A percentile compares a stretch with the other conserved stretches of the same genome.
Evolutionary conservation across 441 rosid genomes (phyloP).

Genomic region (Mallotus japonicus): DNA sequence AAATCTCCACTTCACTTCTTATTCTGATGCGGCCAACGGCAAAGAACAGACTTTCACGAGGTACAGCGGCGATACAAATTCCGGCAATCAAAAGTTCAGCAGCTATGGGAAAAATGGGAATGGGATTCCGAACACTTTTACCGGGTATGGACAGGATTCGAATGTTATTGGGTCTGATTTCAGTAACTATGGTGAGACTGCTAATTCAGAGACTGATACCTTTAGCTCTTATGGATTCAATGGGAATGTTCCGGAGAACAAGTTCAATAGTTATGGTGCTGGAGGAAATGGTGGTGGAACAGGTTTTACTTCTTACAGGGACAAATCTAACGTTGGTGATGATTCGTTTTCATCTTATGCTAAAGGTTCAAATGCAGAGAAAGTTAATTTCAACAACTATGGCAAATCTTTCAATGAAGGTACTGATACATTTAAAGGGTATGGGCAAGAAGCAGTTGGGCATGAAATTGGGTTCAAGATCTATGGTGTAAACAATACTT

Average conservation of each 20-base stretch:
- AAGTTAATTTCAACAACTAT: constrained; percentile 63
- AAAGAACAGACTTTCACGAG: constrained; percentile 46
- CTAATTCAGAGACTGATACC: constrained; percentile 51
- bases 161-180: constrained; percentile 79
- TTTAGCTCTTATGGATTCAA: constrained; percentile 74
- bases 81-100: constrained; percentile 58
- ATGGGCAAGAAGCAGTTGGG: constrained; percentile 50
- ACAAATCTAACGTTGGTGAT: constrained; percentile 81
- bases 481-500: constrained; percentile 68
- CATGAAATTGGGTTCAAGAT: constrained; percentile 57
- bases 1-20: constrained; percentile 56
- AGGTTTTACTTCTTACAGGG: constrained; percentile 63
- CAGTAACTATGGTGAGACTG: constrained; percentile 59
- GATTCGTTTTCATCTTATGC: constrained; percentile 76
- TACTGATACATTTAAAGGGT: constrained; percentile 66
- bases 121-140: constrained; percentile 53
- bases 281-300: constrained; percentile 55
- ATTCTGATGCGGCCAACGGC: constrained; percentile 54
- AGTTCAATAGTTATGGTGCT: constrained; percentile 64
- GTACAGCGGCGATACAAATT: constrained; percentile 53
- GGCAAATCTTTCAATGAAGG: constrained; percentile 88
- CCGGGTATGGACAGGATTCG: constrained; percentile 49
- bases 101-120: constrained; percentile 74
- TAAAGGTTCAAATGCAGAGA: constrained; percentile 51
- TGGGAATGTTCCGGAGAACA: constrained; percentile 65